Percentiles rank a stretch among this genome's conserved stretches.
These are phyloP conservation scores for Leishmania guyanensis DNA, from an alignment of 208 protist genomes.

Conservation along the genomic window DNA sequence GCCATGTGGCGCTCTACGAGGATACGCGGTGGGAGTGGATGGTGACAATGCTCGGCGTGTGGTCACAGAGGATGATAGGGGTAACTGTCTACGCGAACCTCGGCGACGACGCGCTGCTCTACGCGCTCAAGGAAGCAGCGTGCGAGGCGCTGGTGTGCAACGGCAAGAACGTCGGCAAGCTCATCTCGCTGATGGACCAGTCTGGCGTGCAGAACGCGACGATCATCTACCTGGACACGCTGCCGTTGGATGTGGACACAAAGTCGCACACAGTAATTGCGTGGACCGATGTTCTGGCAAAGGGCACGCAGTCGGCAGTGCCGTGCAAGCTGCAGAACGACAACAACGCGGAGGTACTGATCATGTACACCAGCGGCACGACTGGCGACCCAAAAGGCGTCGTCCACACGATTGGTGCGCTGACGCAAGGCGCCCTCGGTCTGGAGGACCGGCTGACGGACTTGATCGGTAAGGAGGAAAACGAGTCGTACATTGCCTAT, in stretches of 20 bases:
- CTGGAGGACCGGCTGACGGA: conserved; percentile 47
- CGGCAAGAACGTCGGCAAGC: conserved; percentile 55
- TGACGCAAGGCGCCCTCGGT: conserved; percentile 45
- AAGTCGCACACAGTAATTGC: conserved; percentile 27
- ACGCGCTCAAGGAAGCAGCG: conserved; percentile 77
- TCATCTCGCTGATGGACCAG: conserved; percentile 39
- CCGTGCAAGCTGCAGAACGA: conserved; percentile 30
- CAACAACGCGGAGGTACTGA: conserved; percentile 53
- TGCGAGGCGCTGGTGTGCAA: conserved; percentile 79
- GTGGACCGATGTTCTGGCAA: conserved; percentile 66
- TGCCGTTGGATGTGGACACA: conserved; percentile 40
- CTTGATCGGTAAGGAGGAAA: conserved; percentile 43
- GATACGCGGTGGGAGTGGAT: conserved; percentile 93
- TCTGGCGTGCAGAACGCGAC: conserved; percentile 7
- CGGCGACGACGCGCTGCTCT: conserved; percentile 75
- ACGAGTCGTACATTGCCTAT: conserved; percentile 85
- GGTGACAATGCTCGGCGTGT: conserved; percentile 59
- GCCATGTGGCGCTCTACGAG: conserved; percentile 70
- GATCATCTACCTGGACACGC: conserved; percentile 76
- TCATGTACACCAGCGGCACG: conserved; percentile 94
- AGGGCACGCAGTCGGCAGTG: conserved; percentile 26
- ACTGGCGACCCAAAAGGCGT: conserved; percentile 92
- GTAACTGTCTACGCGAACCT: conserved; percentile 89
- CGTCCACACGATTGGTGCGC: conserved; percentile 65
- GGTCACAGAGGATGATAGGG: conserved; percentile 71